Evolutionary conservation across 805 yeast genomes (phyloP).

Genomic region (Zygosaccharomyces kombuchaensis): DNA sequence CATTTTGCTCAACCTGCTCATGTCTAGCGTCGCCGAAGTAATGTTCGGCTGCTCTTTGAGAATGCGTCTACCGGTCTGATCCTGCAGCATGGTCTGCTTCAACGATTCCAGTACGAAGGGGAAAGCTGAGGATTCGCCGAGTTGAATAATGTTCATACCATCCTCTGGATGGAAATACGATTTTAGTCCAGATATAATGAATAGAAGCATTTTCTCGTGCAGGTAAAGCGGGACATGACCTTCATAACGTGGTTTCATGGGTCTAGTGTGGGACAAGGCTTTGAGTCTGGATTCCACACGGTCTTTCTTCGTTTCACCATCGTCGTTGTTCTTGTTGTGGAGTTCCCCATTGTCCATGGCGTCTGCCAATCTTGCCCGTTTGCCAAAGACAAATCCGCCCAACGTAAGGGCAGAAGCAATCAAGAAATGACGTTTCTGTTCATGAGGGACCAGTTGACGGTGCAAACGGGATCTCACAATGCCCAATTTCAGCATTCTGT

Average conservation of each 20-base stretch:
- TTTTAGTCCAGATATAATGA: constrained; percentile 70
- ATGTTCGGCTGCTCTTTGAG: constrained; percentile 79
- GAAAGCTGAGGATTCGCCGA: constrained; percentile 88
- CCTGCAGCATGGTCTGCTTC: constrained; percentile 69
- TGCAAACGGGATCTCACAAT: neutral
- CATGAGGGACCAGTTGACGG: constrained; percentile 1
- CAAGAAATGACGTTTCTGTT: constrained; percentile 15
- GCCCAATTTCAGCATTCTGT: neutral
- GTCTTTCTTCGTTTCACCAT: constrained; percentile 38
- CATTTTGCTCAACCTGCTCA: constrained; percentile 52
- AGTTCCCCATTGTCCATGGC: constrained; percentile 43
- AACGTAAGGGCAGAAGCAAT: constrained; percentile 16
- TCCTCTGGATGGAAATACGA: constrained; percentile 73
- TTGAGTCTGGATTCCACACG: constrained; percentile 28
- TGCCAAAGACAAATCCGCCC: constrained; percentile 32
- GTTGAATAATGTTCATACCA: constrained; percentile 69
- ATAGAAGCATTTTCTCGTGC: constrained; percentile 59
- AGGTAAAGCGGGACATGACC: constrained; percentile 73
- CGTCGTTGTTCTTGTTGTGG: constrained; percentile 29
- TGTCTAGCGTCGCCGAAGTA: constrained; percentile 63
- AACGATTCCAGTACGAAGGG: constrained; percentile 59
- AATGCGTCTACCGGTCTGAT: constrained; percentile 71
- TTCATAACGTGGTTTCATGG: constrained; percentile 46
- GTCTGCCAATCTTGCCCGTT: constrained; percentile 53
- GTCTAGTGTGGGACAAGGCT: constrained; percentile 26